phyloP scores from a whole-genome alignment of 148 eudicot genomes.

The Heliosperma pusillum region DNA sequence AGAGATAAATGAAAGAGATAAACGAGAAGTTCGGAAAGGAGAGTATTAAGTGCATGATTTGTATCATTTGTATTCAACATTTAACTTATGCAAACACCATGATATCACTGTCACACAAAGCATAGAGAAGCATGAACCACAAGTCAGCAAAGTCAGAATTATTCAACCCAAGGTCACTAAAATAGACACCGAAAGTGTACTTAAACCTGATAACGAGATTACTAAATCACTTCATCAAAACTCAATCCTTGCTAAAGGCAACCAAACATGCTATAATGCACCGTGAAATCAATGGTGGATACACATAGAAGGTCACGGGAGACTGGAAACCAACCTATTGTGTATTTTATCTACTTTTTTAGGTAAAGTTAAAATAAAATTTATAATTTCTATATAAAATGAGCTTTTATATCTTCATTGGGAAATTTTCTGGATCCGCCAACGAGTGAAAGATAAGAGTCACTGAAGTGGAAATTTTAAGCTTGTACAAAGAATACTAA shows the following conservation, averaged over 20 bases:
- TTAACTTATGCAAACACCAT: not conserved
- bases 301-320: too few relatives aligned
- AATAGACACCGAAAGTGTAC: too few relatives aligned
- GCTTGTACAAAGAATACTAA: not conserved
- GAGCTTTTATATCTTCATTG: too few relatives aligned
- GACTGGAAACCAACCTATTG: too few relatives aligned
- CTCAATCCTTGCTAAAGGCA: not conserved
- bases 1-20: not conserved
- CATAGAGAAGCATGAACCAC: too few relatives aligned
- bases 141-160: too few relatives aligned
- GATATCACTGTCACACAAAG: not conserved
- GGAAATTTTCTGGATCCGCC: too few relatives aligned
- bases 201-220: not conserved
- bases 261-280: not conserved
- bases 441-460: conserved; percentile 7
- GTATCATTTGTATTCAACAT: not conserved
- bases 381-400: too few relatives aligned
- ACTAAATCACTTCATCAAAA: not conserved
- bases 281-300: too few relatives aligned
- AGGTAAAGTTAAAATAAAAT: too few relatives aligned
- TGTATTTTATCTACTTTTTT: too few relatives aligned
- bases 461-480: conserved; percentile 6
- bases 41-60: not conserved
- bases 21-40: not conserved
- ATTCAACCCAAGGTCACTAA: too few relatives aligned